phyloP scores from a whole-genome alignment of 805 yeast genomes.

The Kregervanrija fluxuum region DNA sequence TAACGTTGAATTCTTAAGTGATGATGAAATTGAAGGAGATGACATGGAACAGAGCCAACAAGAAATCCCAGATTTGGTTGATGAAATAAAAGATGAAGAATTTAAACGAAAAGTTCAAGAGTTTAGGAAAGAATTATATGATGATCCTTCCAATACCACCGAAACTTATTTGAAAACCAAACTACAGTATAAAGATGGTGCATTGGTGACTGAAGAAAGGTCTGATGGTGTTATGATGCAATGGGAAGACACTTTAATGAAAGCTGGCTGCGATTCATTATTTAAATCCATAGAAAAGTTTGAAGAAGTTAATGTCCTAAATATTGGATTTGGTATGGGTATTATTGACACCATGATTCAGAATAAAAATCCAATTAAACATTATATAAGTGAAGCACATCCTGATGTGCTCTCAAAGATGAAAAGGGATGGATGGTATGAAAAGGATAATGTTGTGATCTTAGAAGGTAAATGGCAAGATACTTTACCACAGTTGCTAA shows the following conservation, averaged over 20 bases:
- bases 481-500: conserved; percentile 55
- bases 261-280: conserved; percentile 69
- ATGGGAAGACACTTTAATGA: conserved; percentile 86
- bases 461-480: conserved; percentile 95
- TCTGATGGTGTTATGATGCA: conserved; percentile 96
- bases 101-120: conserved; percentile 15
- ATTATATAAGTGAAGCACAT: conserved; percentile 90
- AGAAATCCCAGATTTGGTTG: conserved; percentile 13
- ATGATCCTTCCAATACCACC: conserved; percentile 61
- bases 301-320: conserved; percentile 47
- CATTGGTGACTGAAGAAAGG: conserved; percentile 64
- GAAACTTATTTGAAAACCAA: conserved; percentile 56
- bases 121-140: conserved; percentile 15
- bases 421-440: conserved; percentile 75
- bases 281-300: conserved; percentile 37
- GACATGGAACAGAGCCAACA: conserved; percentile 7
- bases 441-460: conserved; percentile 60
- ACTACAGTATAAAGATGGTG: conserved; percentile 58
- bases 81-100: conserved; percentile 7
- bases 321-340: conserved; percentile 97
- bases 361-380: conserved; percentile 48
- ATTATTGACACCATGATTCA: conserved; percentile 81
- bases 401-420: conserved; percentile 77
- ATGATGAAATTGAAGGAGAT: conserved; percentile 16
- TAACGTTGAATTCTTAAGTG: conserved; percentile 55